Conservation (phyloP, 1,284 basidiomycete genomes). For the Microstroma glucosiphilum region DNA sequence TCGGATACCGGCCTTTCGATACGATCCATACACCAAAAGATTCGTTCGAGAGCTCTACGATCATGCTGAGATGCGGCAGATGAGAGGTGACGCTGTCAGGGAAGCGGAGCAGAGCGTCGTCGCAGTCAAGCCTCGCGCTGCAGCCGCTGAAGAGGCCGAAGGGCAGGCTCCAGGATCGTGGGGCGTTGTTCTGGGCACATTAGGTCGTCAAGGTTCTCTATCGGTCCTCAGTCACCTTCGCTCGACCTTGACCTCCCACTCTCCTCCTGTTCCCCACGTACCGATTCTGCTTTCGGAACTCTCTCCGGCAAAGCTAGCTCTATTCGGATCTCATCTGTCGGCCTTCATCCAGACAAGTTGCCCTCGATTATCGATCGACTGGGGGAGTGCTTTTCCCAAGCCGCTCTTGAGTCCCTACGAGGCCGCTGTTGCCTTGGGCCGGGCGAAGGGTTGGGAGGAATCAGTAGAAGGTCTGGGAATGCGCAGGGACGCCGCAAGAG, state of each 20-base stretch:
- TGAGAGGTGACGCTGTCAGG: constrained; percentile 65
- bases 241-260: constrained; percentile 15
- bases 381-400: constrained; percentile 73
- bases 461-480: background rate
- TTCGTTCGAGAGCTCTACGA: constrained; percentile 88
- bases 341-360: constrained; percentile 93
- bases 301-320: constrained; percentile 81
- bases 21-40: constrained; percentile 97
- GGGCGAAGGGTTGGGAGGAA: constrained; percentile 61
- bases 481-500: constrained; percentile 3
- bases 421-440: constrained; percentile 76
- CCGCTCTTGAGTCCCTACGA: constrained; percentile 93
- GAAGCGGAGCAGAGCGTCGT: background rate
- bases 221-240: constrained; percentile 60
- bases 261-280: constrained; percentile 60
- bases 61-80: constrained; percentile 77
- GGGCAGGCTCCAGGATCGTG: constrained; percentile 54
- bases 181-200: constrained; percentile 92
- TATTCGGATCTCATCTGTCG: constrained; percentile 70
- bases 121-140: background rate
- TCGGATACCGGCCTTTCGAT: constrained; percentile 87
- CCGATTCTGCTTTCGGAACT: constrained; percentile 91
- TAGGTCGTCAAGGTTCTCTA: constrained; percentile 88
- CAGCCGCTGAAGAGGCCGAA: background rate
- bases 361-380: constrained; percentile 91